A percentile compares a stretch with the other conserved stretches of the same genome.
Conservation (phyloP, 2,329 filamentous ascomycete genomes). For the Amauroascus verrucosus region DNA sequence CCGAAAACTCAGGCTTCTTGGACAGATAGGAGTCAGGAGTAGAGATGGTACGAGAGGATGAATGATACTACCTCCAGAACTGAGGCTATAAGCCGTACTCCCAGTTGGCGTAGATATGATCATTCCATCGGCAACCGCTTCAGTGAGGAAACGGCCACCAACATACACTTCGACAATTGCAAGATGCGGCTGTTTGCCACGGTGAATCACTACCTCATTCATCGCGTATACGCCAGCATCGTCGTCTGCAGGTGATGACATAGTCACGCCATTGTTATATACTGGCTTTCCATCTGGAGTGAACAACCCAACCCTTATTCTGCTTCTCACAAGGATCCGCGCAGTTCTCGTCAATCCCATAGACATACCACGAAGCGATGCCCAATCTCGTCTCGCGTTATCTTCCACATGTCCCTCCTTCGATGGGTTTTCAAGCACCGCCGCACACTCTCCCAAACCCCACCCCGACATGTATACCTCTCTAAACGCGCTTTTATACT, state of each 20-base stretch:
- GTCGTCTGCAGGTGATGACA: constrained; percentile 27
- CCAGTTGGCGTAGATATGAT: constrained; percentile 89
- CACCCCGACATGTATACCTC: constrained; percentile 82
- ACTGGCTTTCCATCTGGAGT: constrained; percentile 49
- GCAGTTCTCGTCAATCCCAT: constrained; percentile 66
- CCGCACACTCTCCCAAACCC: constrained; percentile 38
- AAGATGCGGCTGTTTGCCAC: constrained; percentile 79
- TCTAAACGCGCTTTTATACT: constrained; percentile 84
- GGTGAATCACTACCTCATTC: constrained; percentile 91
- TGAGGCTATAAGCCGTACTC: constrained; percentile 91
- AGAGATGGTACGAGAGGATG: constrained; percentile 84
- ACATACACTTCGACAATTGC: constrained; percentile 87
- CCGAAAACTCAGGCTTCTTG: constrained; percentile 81
- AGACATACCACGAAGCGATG: constrained; percentile 64
- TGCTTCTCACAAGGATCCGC: constrained; percentile 74
- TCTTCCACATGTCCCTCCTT: constrained; percentile 18
- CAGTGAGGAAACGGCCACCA: constrained; percentile 79
- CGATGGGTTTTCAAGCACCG: constrained; percentile 37
- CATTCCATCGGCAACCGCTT: constrained; percentile 90
- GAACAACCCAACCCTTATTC: constrained; percentile 77
- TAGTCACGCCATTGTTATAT: constrained; percentile 22
- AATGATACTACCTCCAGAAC: constrained; percentile 82
- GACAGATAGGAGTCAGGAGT: constrained; percentile 87
- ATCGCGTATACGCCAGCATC: constrained; percentile 57
- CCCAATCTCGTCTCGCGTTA: constrained; percentile 50